Evolutionary conservation across 2,329 filamentous ascomycete genomes (phyloP).

Genomic region (Fusarium sp.): DNA sequence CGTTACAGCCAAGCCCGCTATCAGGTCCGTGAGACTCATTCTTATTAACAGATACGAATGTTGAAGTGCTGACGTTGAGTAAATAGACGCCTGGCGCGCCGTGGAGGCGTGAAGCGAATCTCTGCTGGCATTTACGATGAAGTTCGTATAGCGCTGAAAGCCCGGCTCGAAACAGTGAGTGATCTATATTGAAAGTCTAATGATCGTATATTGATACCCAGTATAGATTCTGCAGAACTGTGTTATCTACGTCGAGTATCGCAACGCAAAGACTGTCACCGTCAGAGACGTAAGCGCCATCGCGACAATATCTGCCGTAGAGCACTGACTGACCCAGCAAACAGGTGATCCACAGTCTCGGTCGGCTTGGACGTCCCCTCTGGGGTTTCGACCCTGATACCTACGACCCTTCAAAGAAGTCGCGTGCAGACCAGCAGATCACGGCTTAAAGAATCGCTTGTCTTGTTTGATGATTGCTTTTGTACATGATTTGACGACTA

Average conservation of each 20-base stretch:
- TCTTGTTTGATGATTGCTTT: neutral
- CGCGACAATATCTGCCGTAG: too few species aligned
- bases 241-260: conserved; percentile 65
- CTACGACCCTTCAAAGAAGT: conserved; percentile 32
- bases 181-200: neutral
- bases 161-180: conserved; percentile 62
- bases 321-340: conserved; percentile 14
- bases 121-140: conserved; percentile 74
- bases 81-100: conserved; percentile 75
- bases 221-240: conserved; percentile 65
- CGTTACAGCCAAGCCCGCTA: conserved; percentile 64
- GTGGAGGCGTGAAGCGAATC: conserved; percentile 83
- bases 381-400: conserved; percentile 69
- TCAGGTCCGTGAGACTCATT: conserved; percentile 57
- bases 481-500: neutral
- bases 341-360: conserved; percentile 67
- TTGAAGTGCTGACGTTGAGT: conserved; percentile 14
- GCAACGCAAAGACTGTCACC: conserved; percentile 71
- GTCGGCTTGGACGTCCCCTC: conserved; percentile 63
- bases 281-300: conserved; percentile 66
- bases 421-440: neutral
- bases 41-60: neutral
- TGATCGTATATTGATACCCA: conserved; percentile 17
- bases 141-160: conserved; percentile 63
- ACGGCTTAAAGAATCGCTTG: neutral